Conservation (phyloP, 192 early-diverging fungal species). For the Linnemannia exigua region DNA sequence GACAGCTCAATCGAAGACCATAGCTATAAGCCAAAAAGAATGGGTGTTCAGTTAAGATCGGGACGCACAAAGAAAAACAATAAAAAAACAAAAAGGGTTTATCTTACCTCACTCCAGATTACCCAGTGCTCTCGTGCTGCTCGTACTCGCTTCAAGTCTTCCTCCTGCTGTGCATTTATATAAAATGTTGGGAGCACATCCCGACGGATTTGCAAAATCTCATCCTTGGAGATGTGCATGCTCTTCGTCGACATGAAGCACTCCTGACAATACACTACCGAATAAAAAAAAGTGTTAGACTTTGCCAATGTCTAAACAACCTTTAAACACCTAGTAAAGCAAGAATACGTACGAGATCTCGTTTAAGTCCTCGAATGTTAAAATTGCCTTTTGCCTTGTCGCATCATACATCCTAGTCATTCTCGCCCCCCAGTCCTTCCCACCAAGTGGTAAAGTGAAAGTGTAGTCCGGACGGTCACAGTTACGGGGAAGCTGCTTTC, state of each 20-base stretch:
- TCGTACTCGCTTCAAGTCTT: slow-evolving; percentile 9
- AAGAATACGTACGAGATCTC: slow-evolving; percentile 7
- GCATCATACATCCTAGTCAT: slow-evolving; percentile 9
- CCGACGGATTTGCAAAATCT: slow-evolving; percentile 18
- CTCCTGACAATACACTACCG: slow-evolving; percentile 4
- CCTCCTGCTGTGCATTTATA: slow-evolving; percentile 10
- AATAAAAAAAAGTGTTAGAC: slow-evolving; percentile 1
- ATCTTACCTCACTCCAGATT: slow-evolving; percentile 16
- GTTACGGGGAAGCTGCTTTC: slow-evolving; percentile 1
- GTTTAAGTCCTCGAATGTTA: background rate
- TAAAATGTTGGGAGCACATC: slow-evolving; percentile 9
- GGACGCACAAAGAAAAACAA: too few relatives aligned
- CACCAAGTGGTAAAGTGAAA: background rate
- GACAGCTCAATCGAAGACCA: slow-evolving; percentile 3
- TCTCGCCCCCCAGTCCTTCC: background rate
- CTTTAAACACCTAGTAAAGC: slow-evolving; percentile 1
- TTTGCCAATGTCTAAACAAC: background rate
- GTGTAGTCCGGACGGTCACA: slow-evolving; percentile 10
- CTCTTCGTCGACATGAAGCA: slow-evolving; percentile 18
- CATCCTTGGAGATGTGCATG: slow-evolving; percentile 13
- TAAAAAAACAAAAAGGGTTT: too few relatives aligned
- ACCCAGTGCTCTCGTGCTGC: background rate
- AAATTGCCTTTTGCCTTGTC: background rate
- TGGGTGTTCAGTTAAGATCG: too few relatives aligned
- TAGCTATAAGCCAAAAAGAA: background rate